Base-by-base conservation (phyloP, 2,329 filamentous ascomycete genomes). In the Rhynchosporium secalis region DNA sequence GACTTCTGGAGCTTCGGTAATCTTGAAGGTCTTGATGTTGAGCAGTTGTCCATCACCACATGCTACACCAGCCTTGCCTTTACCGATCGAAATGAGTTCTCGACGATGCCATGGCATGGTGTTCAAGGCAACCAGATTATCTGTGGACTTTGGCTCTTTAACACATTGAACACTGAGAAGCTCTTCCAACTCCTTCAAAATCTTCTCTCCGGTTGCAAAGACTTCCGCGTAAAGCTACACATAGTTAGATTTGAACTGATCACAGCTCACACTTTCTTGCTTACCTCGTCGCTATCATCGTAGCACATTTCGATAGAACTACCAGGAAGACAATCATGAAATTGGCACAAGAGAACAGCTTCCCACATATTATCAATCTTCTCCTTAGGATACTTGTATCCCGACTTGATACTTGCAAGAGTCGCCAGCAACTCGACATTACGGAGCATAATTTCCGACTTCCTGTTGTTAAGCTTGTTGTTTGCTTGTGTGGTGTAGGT, bases 241-340 rank as follows among this genome's bases (percentile, higher is more conserved):
- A 64, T 77, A 72, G 66, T 63, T 57, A 58, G 49, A n/a, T 48
- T 28, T 56, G 33, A 28, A 4, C 20, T 46, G 15, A 48, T 54
- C 12, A n/a, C 15, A 45, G 38, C 12, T 20, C n/a, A 12, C 6
- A 38, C 13, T 9, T 13, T 29, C 12, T 20, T 49, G 69, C 77
- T 74, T 75, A 86, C 84, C 78, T 92, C 84, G 73, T 96, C 90
- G 3, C 93, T 96, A 74, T 99, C 95, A 74, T 96, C 91, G 71
- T 98, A 98, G 76, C 92, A 96, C 92, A 98, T 97, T 75, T 96
- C 93, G 70, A 99, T 98, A 40, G 87, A 91, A 73, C 92, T 97
- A 61, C 95, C 95, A 0, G 95, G 95, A 57, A 99, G 81, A 74
- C 95, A 98, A 74, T 99, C 95, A 68, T 99, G 95, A 81, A 99